These are phyloP conservation scores for Gracilaria domingensis DNA, from an alignment of 23 red algal genomes.

Conservation along the genomic window DNA sequence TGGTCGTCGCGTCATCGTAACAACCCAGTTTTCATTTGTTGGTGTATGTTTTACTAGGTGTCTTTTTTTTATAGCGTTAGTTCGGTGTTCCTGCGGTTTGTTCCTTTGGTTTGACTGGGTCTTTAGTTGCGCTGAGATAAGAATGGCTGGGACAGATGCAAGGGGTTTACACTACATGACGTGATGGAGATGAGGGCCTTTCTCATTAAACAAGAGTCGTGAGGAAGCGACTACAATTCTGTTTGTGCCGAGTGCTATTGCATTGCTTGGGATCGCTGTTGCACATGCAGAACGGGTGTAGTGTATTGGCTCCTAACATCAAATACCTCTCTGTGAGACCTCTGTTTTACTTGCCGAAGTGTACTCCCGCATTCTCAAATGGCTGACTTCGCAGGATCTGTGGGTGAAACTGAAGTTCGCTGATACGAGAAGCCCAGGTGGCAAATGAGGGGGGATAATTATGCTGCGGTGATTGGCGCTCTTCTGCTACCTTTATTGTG, in stretches of 20 bases:
- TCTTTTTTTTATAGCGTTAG: constrained; percentile 29
- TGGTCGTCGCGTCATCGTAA: constrained; percentile 35
- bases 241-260: constrained; percentile 23
- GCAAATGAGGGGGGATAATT: too few species aligned
- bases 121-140: constrained; percentile 8
- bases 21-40: constrained; percentile 4
- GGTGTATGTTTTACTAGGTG: constrained; percentile 40
- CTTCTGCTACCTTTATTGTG: too few species aligned
- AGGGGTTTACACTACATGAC: constrained; percentile 26
- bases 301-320: too few species aligned
- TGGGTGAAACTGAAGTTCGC: too few species aligned
- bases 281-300: too few species aligned
- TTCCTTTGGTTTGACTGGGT: background rate
- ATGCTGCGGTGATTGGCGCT: too few species aligned
- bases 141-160: constrained; percentile 31
- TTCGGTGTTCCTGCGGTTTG: constrained; percentile 13
- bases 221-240: constrained; percentile 37
- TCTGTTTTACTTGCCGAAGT: too few species aligned
- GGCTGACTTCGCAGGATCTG: too few species aligned
- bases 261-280: background rate
- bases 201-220: constrained; percentile 50
- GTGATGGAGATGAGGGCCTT: constrained; percentile 40
- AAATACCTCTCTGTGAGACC: too few species aligned
- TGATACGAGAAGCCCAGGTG: too few species aligned
- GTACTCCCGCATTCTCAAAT: too few species aligned